Evolutionary conservation across 1,284 basidiomycete species (phyloP), one percentile per base, ranked within the genome.

Genomic region (Ustilago esculenta): DNA sequence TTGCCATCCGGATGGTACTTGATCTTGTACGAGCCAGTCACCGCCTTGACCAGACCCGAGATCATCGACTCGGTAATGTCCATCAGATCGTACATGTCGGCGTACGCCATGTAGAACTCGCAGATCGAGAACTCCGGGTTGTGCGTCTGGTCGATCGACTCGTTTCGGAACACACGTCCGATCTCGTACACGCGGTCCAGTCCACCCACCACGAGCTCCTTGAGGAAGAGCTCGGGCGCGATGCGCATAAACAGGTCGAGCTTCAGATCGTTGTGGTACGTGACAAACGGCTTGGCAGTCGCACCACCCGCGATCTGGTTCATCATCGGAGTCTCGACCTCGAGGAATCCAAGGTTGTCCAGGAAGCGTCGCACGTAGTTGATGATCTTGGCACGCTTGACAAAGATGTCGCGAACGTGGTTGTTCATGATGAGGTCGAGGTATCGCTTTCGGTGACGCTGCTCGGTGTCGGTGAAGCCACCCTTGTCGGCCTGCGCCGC

Each of bases 41-140:
- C 84, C 75, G 87, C 88, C 87, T 90, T 92, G 81, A 98, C 95
- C 82, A 99, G 85, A 5, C 94, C 92, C 79, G 94, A 92, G 34
- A 98, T 84, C 86, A 99, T 87, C 42, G 85, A 85, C 84, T 99
- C 96, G 32, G 95, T 99, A 71, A 98, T 87, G 58, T 98, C 94
- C 95, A 98, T 98, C 63, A 98, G 72, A 82, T 98, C 96, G 85
- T 94, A 92, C 93, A 97, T 96, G 84, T 98, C 95, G 67, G 95
- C 95, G 81, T 98, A 98, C 24, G 95, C 95, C 95, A 99, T 98
- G 83, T 98, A 98, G 85, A 99, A 98, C 85, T 99, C 95, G 87
- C 95, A 98, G 84, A 98, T 96, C 18, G 92, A 92, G 53, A 82
- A 82, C 59, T 81, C 79, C 27, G 81, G 81, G 75, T 80, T 75